Base-by-base conservation (phyloP, 805 yeast species). In the Candida ponderosae region DNA sequence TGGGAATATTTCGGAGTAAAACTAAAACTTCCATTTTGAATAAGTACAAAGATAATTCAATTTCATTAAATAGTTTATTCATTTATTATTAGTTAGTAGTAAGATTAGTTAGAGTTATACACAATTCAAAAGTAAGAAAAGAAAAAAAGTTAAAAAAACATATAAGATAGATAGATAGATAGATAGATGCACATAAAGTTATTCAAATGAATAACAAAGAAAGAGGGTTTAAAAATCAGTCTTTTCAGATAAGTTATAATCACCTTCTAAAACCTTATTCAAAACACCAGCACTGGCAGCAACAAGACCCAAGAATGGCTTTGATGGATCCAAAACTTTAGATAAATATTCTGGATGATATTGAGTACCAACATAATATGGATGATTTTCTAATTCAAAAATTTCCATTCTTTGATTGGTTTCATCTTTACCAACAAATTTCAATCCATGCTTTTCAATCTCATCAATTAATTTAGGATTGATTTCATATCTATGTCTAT, bases 291-390 rank as follows among this genome's bases (percentile, higher is more conserved):
- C 72, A 33, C 96, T 68, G 16, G 99, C 97, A 37, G 97, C 97
- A 41, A 93, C 84, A 49, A 93, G 74, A 38, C 99, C 99, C 58
- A 93, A 73, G 68, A 93, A 86, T 38, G 99, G 99, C 60, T 84
- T 76, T 20, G 97, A 89, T 38, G 99, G 98, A 52, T 88, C 95
- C 57, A 93, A 74, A 20, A 94, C 98, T 65, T 94, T 88, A 35
- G 97, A 88, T 48, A 89, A 72, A 62, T 93, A 93, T 68, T 93
- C 99, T 26, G 99, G 99, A 60, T 93, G 99, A 67, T 89, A 93
- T 70, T 93, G 99, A 26, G 97, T 84, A 46, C 90, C 99, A 51
- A 87, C 94, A 54, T 65, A 89, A 67, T 81, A 93, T 54, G 93
- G 93, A 63, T 89, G 97, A 57, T 75, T 78, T 44, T 79, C 75